Percentiles rank a stretch among this genome's conserved stretches.
These are phyloP conservation scores for Aspergillus mulundensis DNA, from an alignment of 495 filamentous ascomycete genomes.

Conservation along the genomic window DNA sequence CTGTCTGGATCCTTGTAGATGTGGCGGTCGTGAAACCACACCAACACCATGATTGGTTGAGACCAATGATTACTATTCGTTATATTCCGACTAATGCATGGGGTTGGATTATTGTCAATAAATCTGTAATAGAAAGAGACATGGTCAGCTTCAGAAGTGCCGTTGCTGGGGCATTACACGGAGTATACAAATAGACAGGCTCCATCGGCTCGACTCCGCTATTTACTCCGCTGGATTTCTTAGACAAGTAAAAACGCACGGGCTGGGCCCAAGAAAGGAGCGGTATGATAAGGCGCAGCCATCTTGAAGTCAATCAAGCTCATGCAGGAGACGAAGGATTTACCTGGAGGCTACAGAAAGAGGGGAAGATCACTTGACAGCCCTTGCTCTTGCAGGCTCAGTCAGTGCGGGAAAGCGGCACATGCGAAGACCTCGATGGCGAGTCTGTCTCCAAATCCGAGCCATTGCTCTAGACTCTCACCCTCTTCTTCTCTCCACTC, in stretches of 20 bases:
- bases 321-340: neutral
- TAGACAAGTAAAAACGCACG: neutral
- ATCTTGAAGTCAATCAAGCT: neutral
- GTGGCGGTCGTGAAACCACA: too few relatives aligned
- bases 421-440: neutral
- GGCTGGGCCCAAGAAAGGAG: neutral
- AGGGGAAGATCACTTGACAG: slow-evolving; percentile 14
- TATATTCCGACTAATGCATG: too few relatives aligned
- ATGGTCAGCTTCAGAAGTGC: neutral
- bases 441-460: neutral
- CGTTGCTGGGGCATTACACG: neutral
- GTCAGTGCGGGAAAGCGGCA: neutral
- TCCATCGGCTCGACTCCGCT: neutral
- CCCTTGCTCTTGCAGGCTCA: neutral
- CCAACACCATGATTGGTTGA: too few relatives aligned
- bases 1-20: too few relatives aligned
- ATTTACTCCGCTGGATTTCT: neutral
- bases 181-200: neutral
- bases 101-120: too few relatives aligned
- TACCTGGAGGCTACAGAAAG: neutral
- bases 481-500: slow-evolving; percentile 5
- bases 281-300: neutral
- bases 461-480: neutral
- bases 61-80: too few relatives aligned
- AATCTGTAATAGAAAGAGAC: neutral